A percentile compares a stretch with the other conserved stretches of the same genome.
Conservation (phyloP, 805 yeast species). For the Metschnikowia kofuensis region DNA sequence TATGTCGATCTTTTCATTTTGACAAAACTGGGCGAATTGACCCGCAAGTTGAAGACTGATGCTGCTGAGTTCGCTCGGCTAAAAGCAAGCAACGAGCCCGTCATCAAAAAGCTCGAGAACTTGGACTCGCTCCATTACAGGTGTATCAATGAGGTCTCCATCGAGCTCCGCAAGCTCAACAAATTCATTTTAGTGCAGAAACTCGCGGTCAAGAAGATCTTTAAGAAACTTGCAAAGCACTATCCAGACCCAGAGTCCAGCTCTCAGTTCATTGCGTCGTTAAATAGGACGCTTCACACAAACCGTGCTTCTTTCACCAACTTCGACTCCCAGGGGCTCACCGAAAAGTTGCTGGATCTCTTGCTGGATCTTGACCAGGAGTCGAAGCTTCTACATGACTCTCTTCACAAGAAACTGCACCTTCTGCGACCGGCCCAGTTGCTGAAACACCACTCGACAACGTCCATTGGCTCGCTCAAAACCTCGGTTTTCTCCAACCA, state of each 20-base stretch:
- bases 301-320: slow-evolving; percentile 57
- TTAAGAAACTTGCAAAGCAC: slow-evolving; percentile 64
- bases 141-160: slow-evolving; percentile 38
- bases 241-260: slow-evolving; percentile 25
- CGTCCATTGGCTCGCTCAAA: slow-evolving; percentile 8
- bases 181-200: slow-evolving; percentile 71
- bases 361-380: slow-evolving; percentile 15
- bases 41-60: slow-evolving; percentile 40
- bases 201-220: slow-evolving; percentile 67
- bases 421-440: neutral
- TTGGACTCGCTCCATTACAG: slow-evolving; percentile 30
- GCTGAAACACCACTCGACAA: slow-evolving; percentile 8
- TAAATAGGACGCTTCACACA: slow-evolving; percentile 34
- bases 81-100: slow-evolving; percentile 8
- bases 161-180: slow-evolving; percentile 60
- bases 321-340: slow-evolving; percentile 56
- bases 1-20: slow-evolving; percentile 59
- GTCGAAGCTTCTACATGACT: slow-evolving; percentile 12
- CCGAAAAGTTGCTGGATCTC: slow-evolving; percentile 40
- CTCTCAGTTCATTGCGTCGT: slow-evolving; percentile 29
- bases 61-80: slow-evolving; percentile 19
- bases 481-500: slow-evolving; percentile 7
- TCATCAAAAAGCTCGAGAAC: slow-evolving; percentile 13
- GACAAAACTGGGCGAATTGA: slow-evolving; percentile 66
- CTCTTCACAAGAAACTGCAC: slow-evolving; percentile 9